These are phyloP conservation scores for Eutrema yunnanense DNA, from an alignment of 345 rosid genomes.

Conservation along the genomic window DNA sequence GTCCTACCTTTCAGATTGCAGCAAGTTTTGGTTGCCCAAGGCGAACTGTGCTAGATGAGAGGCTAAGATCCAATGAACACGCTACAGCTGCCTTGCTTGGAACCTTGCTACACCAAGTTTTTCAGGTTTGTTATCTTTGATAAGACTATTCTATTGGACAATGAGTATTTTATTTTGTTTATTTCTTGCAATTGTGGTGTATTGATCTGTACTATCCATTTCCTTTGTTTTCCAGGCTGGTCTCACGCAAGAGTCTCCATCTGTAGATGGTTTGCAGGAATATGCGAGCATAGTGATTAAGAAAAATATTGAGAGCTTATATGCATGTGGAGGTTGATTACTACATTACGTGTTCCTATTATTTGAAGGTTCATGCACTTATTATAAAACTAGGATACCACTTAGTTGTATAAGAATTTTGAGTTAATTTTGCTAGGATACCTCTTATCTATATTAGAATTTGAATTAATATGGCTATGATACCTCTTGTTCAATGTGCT, in stretches of 20 bases:
- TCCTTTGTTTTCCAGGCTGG: slow-evolving; percentile 59
- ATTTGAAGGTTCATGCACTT: slow-evolving; percentile 7
- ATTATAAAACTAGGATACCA: slow-evolving; percentile 11
- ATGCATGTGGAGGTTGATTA: slow-evolving; percentile 83
- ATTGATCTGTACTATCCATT: slow-evolving; percentile 10
- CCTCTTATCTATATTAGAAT: not conserved
- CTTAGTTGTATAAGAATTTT: not conserved
- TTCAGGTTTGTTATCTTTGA: slow-evolving; percentile 56
- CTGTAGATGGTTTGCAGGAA: slow-evolving; percentile 54
- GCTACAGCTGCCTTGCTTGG: slow-evolving; percentile 79
- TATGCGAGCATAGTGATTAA: slow-evolving; percentile 57
- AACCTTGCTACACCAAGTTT: slow-evolving; percentile 89
- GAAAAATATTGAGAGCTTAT: slow-evolving; percentile 79
- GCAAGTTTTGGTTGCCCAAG: slow-evolving; percentile 83
- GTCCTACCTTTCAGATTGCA: slow-evolving; percentile 57
- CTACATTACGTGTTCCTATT: slow-evolving; percentile 21
- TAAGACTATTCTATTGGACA: slow-evolving; percentile 2
- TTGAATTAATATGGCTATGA: not conserved
- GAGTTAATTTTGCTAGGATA: not conserved
- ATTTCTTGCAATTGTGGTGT: slow-evolving; percentile 6
- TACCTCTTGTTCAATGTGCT: not conserved
- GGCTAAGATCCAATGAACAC: slow-evolving; percentile 69
- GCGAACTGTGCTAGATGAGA: slow-evolving; percentile 86
- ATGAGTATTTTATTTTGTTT: not conserved
- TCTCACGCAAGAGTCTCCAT: slow-evolving; percentile 58